Evolutionary conservation across 2,329 filamentous ascomycete genomes (phyloP), one percentile per base, ranked within the genome.

Genomic region (Colletotrichum lupini): DNA sequence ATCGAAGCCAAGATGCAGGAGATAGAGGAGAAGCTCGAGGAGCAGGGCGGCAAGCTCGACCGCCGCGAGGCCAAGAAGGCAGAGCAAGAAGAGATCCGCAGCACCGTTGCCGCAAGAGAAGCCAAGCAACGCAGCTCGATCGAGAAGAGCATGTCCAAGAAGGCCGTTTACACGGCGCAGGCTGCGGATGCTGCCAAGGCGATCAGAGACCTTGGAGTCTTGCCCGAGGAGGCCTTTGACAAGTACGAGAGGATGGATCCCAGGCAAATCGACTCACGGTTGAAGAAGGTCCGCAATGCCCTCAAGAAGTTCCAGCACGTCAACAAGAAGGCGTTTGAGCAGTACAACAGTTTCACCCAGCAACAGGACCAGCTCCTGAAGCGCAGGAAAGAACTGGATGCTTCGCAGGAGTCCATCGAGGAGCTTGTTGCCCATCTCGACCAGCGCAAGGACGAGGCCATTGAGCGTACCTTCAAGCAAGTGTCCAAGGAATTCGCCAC

Each of bases 321-420:
- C 85, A 99, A 99, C 89, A 99, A 98, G 86, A 98, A 99, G 85
- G 97, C 97, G 0, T 98, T 98, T 80, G 97, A 99, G 83, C 97
- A 99, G 82, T 99, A 98, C 86, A 97, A 96, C 85, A 97, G 92
- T 84, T 99, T 98, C 82, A 98, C 96, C 8, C 93, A 92, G 63
- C 95, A 98, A 83, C 93, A 97, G 70, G 95, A 98, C 75, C 93
- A 93, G 26, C 88, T 99, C 22, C 93, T 94, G 62, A 93, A 94
- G 79, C 93, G 97, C 77, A 91, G 96, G 62, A 90, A 92, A 77
- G 97, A 98, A 81, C 91, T 99, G 12, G 95, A 98, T 78, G 92
- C 91, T 16, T 96, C 94, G 3, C 95, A 97, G 77, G 88, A 87
- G 46, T 96, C 94, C 1, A 99, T 99, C 77, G 93, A 97, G 80